Conservation (phyloP, 176 grass and related monocot genomes). For the Oryza coarctata region DNA sequence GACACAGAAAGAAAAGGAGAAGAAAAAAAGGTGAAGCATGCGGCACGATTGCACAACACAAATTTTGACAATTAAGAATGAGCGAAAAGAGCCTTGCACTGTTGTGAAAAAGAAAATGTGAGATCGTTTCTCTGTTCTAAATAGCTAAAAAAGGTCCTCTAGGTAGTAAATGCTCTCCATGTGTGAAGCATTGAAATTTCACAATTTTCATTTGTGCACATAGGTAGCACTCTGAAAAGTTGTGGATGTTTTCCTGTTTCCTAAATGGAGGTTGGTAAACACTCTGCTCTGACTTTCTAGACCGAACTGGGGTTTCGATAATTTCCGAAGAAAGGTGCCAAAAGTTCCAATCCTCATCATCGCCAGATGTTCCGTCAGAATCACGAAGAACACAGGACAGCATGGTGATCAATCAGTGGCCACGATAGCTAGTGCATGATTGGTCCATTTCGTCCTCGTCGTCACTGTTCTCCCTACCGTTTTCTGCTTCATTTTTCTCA, state of each 20-base stretch:
- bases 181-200: neutral
- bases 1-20: neutral
- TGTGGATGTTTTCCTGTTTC: neutral
- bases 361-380: conserved; percentile 14
- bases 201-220: neutral
- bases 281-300: neutral
- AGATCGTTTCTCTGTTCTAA: neutral
- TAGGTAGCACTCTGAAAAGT: neutral
- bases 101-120: neutral
- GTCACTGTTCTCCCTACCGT: neutral
- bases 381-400: neutral
- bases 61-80: neutral
- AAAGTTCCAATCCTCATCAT: neutral
- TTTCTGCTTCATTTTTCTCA: neutral
- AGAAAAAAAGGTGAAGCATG: neutral
- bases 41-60: neutral
- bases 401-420: neutral
- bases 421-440: neutral
- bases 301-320: neutral
- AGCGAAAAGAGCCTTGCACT: neutral
- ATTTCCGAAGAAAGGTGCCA: neutral
- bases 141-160: neutral
- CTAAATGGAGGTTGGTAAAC: neutral
- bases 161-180: conserved; percentile 12
- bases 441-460: neutral